Evolutionary conservation across 2,329 filamentous ascomycete species (phyloP).

Genomic region (Didymosphaeria variabile): DNA sequence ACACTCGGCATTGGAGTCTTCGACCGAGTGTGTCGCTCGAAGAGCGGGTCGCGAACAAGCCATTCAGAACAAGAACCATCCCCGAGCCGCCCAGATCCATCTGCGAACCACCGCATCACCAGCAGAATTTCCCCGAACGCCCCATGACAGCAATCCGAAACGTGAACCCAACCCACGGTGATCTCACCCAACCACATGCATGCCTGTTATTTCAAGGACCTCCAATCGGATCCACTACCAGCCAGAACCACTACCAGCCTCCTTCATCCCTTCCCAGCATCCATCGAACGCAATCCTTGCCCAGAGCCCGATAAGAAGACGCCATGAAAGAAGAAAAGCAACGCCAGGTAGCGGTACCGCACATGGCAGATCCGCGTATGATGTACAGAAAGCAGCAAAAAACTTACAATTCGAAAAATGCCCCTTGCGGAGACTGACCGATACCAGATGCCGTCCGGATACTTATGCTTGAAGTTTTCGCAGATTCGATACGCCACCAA

Average conservation of each 20-base stretch:
- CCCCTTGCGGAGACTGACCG: slow-evolving; percentile 8
- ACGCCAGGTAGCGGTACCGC: slow-evolving; percentile 1
- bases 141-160: slow-evolving; percentile 18
- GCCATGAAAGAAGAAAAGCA: slow-evolving; percentile 6
- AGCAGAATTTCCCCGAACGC: slow-evolving; percentile 17
- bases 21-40: background rate
- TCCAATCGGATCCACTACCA: background rate
- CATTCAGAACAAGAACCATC: background rate
- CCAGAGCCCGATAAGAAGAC: slow-evolving; percentile 15
- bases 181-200: background rate
- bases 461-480: slow-evolving; percentile 14
- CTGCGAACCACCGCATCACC: slow-evolving; percentile 12
- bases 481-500: slow-evolving; percentile 31
- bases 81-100: slow-evolving; percentile 11
- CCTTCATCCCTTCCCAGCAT: background rate
- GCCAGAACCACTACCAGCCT: background rate
- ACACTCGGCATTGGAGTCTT: background rate
- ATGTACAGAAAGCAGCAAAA: slow-evolving; percentile 22
- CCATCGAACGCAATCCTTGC: slow-evolving; percentile 13
- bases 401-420: slow-evolving; percentile 27
- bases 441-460: slow-evolving; percentile 14
- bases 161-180: slow-evolving; percentile 5
- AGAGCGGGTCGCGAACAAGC: background rate
- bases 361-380: slow-evolving; percentile 17
- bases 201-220: background rate